These are phyloP conservation scores for Lactarius vividus DNA, from an alignment of 768 basidiomycete species.

Conservation along the genomic window DNA sequence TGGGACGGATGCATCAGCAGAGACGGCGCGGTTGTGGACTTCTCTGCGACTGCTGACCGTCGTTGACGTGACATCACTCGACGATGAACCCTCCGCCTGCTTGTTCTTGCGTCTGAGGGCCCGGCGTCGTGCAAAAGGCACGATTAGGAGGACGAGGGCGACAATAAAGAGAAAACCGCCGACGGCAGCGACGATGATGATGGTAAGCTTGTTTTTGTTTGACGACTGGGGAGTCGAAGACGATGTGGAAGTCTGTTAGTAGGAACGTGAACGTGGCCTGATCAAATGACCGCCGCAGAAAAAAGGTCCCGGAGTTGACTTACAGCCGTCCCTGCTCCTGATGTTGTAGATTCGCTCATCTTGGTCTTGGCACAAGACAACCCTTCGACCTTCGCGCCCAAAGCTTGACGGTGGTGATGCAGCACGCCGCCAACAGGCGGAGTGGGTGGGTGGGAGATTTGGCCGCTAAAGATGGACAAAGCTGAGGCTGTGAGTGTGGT, in stretches of 20 bases:
- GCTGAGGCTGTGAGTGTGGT: not conserved
- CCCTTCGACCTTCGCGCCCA: not conserved
- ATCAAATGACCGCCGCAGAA: conserved; percentile 20
- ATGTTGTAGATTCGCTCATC: conserved; percentile 7
- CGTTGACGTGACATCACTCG: conserved; percentile 7
- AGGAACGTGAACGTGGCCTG: conserved; percentile 18
- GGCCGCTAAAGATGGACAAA: conserved; percentile 2
- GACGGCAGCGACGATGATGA: conserved; percentile 23
- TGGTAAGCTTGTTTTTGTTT: conserved; percentile 16
- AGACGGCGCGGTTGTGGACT: conserved; percentile 18
- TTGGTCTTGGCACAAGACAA: conserved; percentile 5
- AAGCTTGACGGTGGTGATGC: not conserved
- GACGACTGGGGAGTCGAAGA: not conserved
- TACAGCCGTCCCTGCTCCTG: conserved; percentile 4
- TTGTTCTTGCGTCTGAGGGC: conserved; percentile 11
- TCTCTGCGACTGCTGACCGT: conserved; percentile 11
- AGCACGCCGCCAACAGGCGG: not conserved
- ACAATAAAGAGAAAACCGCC: conserved; percentile 23
- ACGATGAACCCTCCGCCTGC: not conserved
- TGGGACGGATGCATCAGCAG: conserved; percentile 25
- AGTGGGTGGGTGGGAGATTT: conserved; percentile 2
- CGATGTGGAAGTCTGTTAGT: not conserved
- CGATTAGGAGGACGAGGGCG: conserved; percentile 21
- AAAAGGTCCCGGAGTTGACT: conserved; percentile 1
- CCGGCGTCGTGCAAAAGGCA: conserved; percentile 20